Evolutionary conservation across 495 filamentous ascomycete genomes (phyloP), one percentile per base, ranked within the genome.

Genomic region (Geopyxis carbonaria): DNA sequence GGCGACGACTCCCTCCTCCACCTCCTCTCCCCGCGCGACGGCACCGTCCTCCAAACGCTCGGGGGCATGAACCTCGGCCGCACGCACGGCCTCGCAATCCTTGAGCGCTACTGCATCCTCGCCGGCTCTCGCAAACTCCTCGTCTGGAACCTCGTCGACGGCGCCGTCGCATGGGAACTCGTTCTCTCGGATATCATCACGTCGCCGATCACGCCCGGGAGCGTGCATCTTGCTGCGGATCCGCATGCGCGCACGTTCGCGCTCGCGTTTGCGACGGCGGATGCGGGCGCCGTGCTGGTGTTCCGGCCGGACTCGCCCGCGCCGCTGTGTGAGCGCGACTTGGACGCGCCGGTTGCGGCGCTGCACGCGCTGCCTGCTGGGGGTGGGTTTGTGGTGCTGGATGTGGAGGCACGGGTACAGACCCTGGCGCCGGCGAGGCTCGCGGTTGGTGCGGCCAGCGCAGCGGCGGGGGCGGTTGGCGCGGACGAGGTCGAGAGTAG

Each of bases 91-190:
- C 55, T 87, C 16, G 68, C 60, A 8, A 65, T 80, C 20, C 42
- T 78, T 2, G 66, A 68, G 1, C 70, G 68, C 15, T 70, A 67
- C 40, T 51, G 86, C 5, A 63, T 85, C 39, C 59, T 71, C 16
- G 56, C 82, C 5, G 53, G 47, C 20, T 72, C 75, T 3, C 62
- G 75, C 13, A 64, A 72, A 29, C 60, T 83, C 3, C 56, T 61
- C 8, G 73, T 80, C 30, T 82, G 75, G 53, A 73, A 84, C 47
- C 54, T 81, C 2, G 75, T 82, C 27, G 58, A 64, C 16, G 69
- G 75, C 38, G 63, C 67, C 30, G 55, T 72, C 5, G 57, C 62
- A 14, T 75, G 67, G 43, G 67, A 67, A 35, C 45, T 63, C 29
- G 40, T 49, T 7, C 58, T 78, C 5, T 42, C 59, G 15, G 42